Percentiles rank a stretch among this genome's conserved stretches.
Conservation (phyloP, 345 rosid genomes). For the Gossypium longicalyx region DNA sequence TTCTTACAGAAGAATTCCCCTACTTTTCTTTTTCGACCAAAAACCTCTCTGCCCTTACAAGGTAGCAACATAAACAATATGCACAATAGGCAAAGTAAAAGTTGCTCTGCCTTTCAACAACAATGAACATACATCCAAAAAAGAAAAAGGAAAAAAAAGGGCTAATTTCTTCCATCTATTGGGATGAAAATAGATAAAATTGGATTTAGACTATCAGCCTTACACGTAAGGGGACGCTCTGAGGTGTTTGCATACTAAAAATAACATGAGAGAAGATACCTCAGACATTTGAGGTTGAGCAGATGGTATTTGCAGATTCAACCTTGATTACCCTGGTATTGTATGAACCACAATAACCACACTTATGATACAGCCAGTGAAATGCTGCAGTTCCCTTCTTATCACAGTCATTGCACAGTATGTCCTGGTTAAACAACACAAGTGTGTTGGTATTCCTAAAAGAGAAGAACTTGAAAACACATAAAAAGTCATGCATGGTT, state of each 20-base stretch:
- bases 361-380: constrained; percentile 82
- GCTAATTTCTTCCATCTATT: background rate
- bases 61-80: background rate
- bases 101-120: background rate
- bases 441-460: background rate
- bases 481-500: background rate
- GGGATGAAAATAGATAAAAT: background rate
- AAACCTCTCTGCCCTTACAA: background rate
- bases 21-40: too few species aligned
- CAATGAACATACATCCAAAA: background rate
- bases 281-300: constrained; percentile 20
- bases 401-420: constrained; percentile 70
- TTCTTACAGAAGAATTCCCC: background rate
- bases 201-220: background rate
- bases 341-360: constrained; percentile 59
- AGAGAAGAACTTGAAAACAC: background rate
- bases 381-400: constrained; percentile 57
- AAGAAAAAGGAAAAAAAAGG: background rate
- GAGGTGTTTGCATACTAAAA: constrained; percentile 12
- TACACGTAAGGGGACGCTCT: background rate
- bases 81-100: background rate
- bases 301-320: constrained; percentile 13
- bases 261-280: background rate
- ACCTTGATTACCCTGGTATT: constrained; percentile 47
- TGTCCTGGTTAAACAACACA: constrained; percentile 42